Base-by-base conservation (phyloP, 768 basidiomycete genomes). In the Tephrocybe sp. region DNA sequence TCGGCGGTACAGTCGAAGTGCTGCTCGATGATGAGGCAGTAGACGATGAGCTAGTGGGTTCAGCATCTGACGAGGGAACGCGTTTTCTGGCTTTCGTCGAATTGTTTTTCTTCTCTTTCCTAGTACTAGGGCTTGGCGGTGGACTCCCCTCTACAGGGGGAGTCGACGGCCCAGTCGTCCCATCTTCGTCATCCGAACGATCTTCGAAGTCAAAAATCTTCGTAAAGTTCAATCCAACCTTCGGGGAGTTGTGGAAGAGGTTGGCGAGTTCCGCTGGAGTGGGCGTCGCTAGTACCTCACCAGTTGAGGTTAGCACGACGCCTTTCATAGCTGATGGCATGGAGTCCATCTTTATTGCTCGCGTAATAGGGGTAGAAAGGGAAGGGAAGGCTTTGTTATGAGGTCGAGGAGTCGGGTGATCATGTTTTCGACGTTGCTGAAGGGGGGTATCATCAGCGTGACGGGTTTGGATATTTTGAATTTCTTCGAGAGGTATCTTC, bases 261-360 rank as follows among this genome's bases (percentile, higher is more conserved):
- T 78, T 82, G 2, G 77, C 77, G 0, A 91, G 72, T 58, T 86
- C 85, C 0, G 74, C 69, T 0, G 85, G 86, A 1, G 78, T 73
- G 1, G 90, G 90, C 11, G 90, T 93, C 3, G 79, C 73, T 6
- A 92, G 70, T 1, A 76, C 70, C 61, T 91, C 83, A 7, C 91
- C 90, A 0, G 91, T 91, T 7, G 83, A 72, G 0, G 91, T 91
- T 30, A 91, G 72, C 24, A 93, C 75, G 31, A 93, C 86, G 2
- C 91, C 83, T 61, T 84, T 84, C 83, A 86, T 86, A 1, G 83
- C 83, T 3, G 79, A 81, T 2, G 71, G 72, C 25, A 71, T 62
- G 19, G 56, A 63, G 10, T 72, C 71, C 23, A 62, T 53, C 45
- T 61, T 62, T 10, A 63, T 57, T 5, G 68, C 53, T 24, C 78